phyloP scores from a whole-genome alignment of 2,329 filamentous ascomycete genomes.

The Talaromyces sp. region DNA sequence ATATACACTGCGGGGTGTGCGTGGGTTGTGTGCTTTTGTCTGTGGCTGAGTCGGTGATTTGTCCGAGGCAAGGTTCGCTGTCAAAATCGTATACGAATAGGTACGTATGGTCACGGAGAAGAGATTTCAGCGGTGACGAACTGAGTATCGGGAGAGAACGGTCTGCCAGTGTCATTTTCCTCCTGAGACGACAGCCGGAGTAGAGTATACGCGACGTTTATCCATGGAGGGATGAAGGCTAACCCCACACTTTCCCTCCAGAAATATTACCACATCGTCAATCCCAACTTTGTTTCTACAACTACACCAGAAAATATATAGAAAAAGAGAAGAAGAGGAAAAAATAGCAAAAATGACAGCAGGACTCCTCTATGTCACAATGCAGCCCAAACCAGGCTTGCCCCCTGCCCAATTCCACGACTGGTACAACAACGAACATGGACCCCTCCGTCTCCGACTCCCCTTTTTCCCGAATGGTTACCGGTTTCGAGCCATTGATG shows the following conservation, averaged over 20 bases:
- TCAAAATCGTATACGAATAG: background rate
- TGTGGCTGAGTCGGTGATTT: background rate
- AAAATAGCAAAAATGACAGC: slow-evolving; percentile 38
- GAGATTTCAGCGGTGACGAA: background rate
- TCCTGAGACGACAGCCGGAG: background rate
- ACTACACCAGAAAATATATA: background rate
- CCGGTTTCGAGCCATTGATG: slow-evolving; percentile 70
- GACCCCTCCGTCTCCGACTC: slow-evolving; percentile 73
- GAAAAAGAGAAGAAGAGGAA: background rate
- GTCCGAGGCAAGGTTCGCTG: background rate
- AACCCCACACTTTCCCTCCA: slow-evolving; percentile 3
- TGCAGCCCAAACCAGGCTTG: slow-evolving; percentile 71
- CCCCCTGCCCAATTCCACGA: slow-evolving; percentile 74
- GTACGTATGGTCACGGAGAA: background rate
- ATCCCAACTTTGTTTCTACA: background rate
- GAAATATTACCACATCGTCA: background rate
- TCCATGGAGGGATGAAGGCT: slow-evolving; percentile 1
- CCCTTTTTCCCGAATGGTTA: slow-evolving; percentile 75
- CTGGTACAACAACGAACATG: slow-evolving; percentile 94
- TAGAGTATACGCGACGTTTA: slow-evolving; percentile 1
- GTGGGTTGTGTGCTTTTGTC: background rate
- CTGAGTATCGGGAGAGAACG: background rate
- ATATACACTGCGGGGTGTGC: background rate
- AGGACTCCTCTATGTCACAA: slow-evolving; percentile 81
- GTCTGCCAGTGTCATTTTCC: background rate